Percentiles rank a stretch among this genome's conserved stretches.
Evolutionary conservation across 495 filamentous ascomycete genomes (phyloP).

Genomic region (Elasticomyces elasticus): DNA sequence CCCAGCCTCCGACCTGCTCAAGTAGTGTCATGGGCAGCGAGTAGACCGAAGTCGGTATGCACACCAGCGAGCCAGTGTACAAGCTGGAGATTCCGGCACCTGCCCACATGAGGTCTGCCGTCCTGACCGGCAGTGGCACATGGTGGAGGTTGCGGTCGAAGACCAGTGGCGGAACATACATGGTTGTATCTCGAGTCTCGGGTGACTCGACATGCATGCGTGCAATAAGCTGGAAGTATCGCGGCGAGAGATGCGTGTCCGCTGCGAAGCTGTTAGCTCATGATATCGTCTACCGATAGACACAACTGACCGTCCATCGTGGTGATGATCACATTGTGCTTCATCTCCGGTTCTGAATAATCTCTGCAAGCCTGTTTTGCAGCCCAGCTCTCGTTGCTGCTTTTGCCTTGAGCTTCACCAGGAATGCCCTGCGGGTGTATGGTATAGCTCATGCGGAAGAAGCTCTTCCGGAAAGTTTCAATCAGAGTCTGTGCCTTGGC

Average conservation of each 20-base stretch:
- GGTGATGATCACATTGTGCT: conserved; percentile 54
- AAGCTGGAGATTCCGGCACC: conserved; percentile 57
- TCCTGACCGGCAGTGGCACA: conserved; percentile 54
- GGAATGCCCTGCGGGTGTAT: conserved; percentile 52
- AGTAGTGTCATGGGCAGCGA: conserved; percentile 53
- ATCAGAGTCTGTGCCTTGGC: conserved; percentile 46
- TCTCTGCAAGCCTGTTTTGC: conserved; percentile 48
- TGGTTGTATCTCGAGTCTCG: conserved; percentile 45
- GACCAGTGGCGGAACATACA: conserved; percentile 60
- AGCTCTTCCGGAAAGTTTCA: conserved; percentile 46
- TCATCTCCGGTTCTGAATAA: conserved; percentile 37
- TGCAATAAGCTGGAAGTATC: conserved; percentile 54
- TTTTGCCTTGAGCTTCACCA: conserved; percentile 56
- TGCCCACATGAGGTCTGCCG: conserved; percentile 58
- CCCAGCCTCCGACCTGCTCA: conserved; percentile 56
- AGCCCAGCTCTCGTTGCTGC: conserved; percentile 59
- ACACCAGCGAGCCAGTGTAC: conserved; percentile 47
- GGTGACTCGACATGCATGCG: conserved; percentile 46
- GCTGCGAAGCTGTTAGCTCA: conserved; percentile 33
- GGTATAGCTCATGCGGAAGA: conserved; percentile 50
- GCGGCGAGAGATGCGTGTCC: conserved; percentile 56
- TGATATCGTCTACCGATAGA: not conserved
- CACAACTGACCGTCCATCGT: conserved; percentile 53
- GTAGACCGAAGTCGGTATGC: conserved; percentile 61
- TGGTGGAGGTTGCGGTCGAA: conserved; percentile 62